Percentiles rank a stretch among this genome's conserved stretches.
Evolutionary conservation across 495 filamentous ascomycete genomes (phyloP).

Genomic region (Extremus antarcticus): DNA sequence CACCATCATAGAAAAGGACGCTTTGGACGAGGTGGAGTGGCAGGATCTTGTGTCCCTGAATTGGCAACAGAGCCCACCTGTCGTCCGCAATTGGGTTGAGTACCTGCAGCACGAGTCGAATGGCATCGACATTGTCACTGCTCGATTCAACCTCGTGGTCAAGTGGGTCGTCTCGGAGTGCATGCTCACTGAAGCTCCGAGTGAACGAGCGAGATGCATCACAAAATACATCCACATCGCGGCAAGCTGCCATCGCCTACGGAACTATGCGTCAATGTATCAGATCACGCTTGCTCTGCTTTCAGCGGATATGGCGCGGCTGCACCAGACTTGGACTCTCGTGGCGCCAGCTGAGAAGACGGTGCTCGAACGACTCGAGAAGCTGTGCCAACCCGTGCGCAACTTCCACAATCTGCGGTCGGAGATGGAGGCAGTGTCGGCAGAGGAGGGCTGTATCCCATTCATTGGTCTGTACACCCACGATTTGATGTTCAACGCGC

Average conservation of each 20-base stretch:
- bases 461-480: slow-evolving; percentile 93
- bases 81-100: slow-evolving; percentile 77
- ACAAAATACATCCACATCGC: slow-evolving; percentile 92
- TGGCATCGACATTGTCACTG: slow-evolving; percentile 91
- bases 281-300: slow-evolving; percentile 88
- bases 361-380: slow-evolving; percentile 70
- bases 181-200: slow-evolving; percentile 67
- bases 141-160: slow-evolving; percentile 92
- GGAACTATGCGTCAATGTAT: slow-evolving; percentile 94
- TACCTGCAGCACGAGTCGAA: slow-evolving; percentile 72
- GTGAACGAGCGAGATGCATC: slow-evolving; percentile 59
- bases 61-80: slow-evolving; percentile 64
- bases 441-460: slow-evolving; percentile 84
- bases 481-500: slow-evolving; percentile 91
- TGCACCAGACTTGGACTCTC: slow-evolving; percentile 71
- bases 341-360: slow-evolving; percentile 59
- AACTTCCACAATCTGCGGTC: slow-evolving; percentile 85
- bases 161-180: slow-evolving; percentile 94
- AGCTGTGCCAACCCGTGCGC: slow-evolving; percentile 69
- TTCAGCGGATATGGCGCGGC: slow-evolving; percentile 64
- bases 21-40: slow-evolving; percentile 94
- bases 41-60: slow-evolving; percentile 90
- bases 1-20: slow-evolving; percentile 91
- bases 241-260: slow-evolving; percentile 66
- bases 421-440: slow-evolving; percentile 67